These are phyloP conservation scores for Domatiomyces catenatus DNA, from an alignment of 2,329 filamentous ascomycete species.

Conservation along the genomic window DNA sequence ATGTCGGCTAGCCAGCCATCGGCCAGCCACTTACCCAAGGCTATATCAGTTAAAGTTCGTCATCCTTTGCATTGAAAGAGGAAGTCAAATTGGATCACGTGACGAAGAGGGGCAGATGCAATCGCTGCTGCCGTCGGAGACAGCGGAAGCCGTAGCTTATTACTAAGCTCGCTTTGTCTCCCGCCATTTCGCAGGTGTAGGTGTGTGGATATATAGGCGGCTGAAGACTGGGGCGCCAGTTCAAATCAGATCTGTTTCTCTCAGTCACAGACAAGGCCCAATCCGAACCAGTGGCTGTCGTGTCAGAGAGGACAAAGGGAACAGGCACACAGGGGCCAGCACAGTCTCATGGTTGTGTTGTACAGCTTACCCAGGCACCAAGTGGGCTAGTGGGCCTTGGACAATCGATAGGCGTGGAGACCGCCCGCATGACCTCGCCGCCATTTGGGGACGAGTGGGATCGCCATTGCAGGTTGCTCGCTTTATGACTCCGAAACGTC, in stretches of 20 bases:
- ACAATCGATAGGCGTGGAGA: neutral
- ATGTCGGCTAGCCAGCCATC: too few species aligned
- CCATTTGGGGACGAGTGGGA: neutral
- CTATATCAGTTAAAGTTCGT: constrained; percentile 61
- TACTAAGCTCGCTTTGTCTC: too few species aligned
- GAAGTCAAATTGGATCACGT: too few species aligned
- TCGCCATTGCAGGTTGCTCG: neutral
- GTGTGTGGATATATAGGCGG: too few species aligned
- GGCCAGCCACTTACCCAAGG: constrained; percentile 33
- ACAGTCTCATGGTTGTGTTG: neutral
- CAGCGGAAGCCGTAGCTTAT: too few species aligned
- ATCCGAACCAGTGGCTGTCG: neutral
- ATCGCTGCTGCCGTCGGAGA: too few species aligned
- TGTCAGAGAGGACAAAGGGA: neutral
- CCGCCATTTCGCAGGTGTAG: too few species aligned
- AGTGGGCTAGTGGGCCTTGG: neutral
- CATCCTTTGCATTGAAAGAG: constrained; percentile 34
- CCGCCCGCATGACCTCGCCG: neutral
- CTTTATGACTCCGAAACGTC: neutral
- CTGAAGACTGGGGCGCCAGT: too few species aligned
- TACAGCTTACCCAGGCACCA: neutral
- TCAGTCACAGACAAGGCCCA: neutral
- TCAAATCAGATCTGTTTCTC: too few species aligned
- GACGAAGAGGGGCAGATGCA: too few species aligned
- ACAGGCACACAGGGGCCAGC: neutral